These are phyloP conservation scores for Terana coerulea DNA, from an alignment of 768 basidiomycete genomes.

Conservation along the genomic window DNA sequence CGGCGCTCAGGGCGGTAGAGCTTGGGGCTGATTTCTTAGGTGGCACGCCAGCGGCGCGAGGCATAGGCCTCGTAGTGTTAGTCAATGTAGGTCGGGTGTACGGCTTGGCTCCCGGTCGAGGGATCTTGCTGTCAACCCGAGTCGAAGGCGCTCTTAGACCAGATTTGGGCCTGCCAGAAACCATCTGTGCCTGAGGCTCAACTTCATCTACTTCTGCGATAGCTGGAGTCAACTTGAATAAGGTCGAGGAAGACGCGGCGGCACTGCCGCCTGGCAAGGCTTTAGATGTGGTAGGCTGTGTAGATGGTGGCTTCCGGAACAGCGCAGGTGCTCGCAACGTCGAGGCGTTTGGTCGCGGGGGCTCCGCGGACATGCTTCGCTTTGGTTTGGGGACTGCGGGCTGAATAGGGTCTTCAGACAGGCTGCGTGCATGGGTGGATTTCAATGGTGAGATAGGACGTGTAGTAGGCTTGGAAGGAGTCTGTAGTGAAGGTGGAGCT, in stretches of 20 bases:
- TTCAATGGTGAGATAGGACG: constrained; percentile 12
- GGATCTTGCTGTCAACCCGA: constrained; percentile 29
- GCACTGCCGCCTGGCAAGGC: constrained; percentile 1
- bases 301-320: constrained; percentile 13
- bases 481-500: constrained; percentile 11
- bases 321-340: constrained; percentile 8
- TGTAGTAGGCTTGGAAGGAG: constrained; percentile 12
- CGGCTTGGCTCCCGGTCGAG: constrained; percentile 30
- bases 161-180: constrained; percentile 15
- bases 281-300: not conserved
- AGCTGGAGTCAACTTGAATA: constrained; percentile 10
- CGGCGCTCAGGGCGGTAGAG: not conserved
- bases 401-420: constrained; percentile 16
- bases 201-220: constrained; percentile 21
- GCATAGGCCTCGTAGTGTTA: not conserved
- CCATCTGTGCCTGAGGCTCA: constrained; percentile 1
- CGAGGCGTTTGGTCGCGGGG: constrained; percentile 17
- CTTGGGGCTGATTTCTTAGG: constrained; percentile 10
- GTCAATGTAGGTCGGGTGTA: constrained; percentile 22
- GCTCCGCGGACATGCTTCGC: constrained; percentile 35
- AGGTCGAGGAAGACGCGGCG: constrained; percentile 9
- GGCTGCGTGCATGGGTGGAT: constrained; percentile 9
- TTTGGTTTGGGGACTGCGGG: constrained; percentile 16
- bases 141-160: constrained; percentile 26
- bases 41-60: not conserved